phyloP scores from a whole-genome alignment of 345 rosid species.

The Syzygium aromaticum region DNA sequence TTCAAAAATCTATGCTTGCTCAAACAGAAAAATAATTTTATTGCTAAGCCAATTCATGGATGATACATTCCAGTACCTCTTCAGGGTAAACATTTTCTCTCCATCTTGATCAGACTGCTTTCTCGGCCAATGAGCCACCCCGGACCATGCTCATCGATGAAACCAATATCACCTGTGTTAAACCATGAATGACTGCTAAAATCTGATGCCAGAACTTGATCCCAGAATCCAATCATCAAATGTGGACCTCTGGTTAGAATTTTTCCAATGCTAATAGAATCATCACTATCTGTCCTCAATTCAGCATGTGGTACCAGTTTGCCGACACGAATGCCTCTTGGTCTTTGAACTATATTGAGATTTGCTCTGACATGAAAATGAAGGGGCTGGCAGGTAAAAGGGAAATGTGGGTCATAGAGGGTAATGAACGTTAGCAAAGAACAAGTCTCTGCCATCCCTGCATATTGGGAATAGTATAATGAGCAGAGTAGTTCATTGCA shows the following conservation, averaged over 20 bases:
- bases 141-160: conserved; percentile 45
- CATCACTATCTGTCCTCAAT: conserved; percentile 30
- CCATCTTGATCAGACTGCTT: conserved; percentile 69
- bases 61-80: conserved; percentile 37
- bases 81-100: conserved; percentile 86
- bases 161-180: conserved; percentile 77
- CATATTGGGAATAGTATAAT: neutral
- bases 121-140: conserved; percentile 73
- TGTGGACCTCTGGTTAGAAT: conserved; percentile 84
- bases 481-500: neutral
- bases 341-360: neutral
- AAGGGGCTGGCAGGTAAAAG: conserved; percentile 5
- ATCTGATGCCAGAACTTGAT: conserved; percentile 17
- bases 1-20: neutral
- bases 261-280: conserved; percentile 38
- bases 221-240: conserved; percentile 72
- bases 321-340: conserved; percentile 65
- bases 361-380: neutral
- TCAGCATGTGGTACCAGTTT: conserved; percentile 80
- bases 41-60: neutral
- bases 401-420: conserved; percentile 24
- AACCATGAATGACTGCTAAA: conserved; percentile 41
- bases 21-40: neutral
- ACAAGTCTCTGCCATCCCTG: conserved; percentile 89
- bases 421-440: conserved; percentile 74